Base-by-base conservation (phyloP, 1,139 yeast species). In the Kurtzmaniella quercitrusa region DNA sequence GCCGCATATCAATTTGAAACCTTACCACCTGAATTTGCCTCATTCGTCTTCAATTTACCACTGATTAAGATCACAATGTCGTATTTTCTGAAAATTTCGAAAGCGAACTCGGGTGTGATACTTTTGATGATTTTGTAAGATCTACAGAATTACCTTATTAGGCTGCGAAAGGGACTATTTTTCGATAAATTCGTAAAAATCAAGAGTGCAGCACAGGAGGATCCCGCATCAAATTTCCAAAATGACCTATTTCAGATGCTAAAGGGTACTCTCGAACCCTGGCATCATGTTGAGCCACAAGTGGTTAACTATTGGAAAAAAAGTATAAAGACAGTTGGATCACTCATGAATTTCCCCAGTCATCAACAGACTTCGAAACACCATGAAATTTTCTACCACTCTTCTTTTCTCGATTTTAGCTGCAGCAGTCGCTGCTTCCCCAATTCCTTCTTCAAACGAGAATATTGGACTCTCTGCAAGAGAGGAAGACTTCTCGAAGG, bases 121-220 rank as follows among this genome's bases (percentile, higher is more conserved):
- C 30, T 26, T 26, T 6, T 26, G 12, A 9, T 26, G 30, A 9
- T 16, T 16, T 18, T 34, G 12, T 17, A n/a, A 18, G n/a, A 34
- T 34, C 37, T 34, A 34, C 19, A 39, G 30, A 39, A 41, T 41
- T 41, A 35, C 43, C 20, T 17, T 15, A 19, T 34, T 38, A 22
- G 44, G 44, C 23, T 38, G 42, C 39, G 23, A 42, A 42, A 21
- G 44, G 41, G 20, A 14, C n/a, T 34, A 34, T 34, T 34, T 34
- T 34, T 19, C 17, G 5, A n/a, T 19, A 14, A 17, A 20, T 4
- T 12, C 16, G 20, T 12, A 14, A 19, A 34, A 34, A 19, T 33
- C 18, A 14, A 7, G 18, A 30, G 8, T 4, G 34, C 15, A 14
- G 18, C n/a, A 34, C 16, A 4, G 15, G 37, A 15, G 26, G 19